These are phyloP conservation scores for Starmerella vaccinii DNA, from an alignment of 805 yeast genomes.

Conservation along the genomic window DNA sequence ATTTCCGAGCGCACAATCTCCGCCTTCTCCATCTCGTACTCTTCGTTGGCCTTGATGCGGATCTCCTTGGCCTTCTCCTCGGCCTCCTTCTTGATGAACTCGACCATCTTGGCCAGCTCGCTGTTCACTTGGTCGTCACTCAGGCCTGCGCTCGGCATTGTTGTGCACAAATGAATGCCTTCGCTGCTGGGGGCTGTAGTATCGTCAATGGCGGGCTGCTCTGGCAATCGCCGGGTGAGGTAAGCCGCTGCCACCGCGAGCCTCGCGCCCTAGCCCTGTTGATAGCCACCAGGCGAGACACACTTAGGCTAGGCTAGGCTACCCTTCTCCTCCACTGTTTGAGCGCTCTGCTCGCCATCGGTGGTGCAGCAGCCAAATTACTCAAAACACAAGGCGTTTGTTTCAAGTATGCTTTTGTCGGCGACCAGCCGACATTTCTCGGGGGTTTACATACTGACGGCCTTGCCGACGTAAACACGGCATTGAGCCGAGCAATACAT, in stretches of 20 bases:
- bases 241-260: slow-evolving; percentile 1
- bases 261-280: too few species aligned
- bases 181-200: neutral
- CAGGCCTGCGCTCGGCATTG: slow-evolving; percentile 23
- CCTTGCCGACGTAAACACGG: too few species aligned
- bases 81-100: slow-evolving; percentile 97
- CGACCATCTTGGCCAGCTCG: slow-evolving; percentile 95
- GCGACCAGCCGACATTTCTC: too few species aligned
- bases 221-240: neutral
- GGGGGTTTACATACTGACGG: too few species aligned
- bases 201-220: neutral
- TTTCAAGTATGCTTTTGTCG: too few species aligned
- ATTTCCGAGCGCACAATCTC: slow-evolving; percentile 87
- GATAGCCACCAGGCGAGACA: too few species aligned
- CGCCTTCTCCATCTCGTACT: slow-evolving; percentile 95
- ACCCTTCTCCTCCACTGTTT: too few species aligned
- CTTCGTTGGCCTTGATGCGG: slow-evolving; percentile 92
- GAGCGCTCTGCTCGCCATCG: too few species aligned
- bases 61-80: slow-evolving; percentile 97
- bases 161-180: neutral
- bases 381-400: too few species aligned
- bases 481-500: too few species aligned
- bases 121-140: slow-evolving; percentile 65
- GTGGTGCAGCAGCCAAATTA: too few species aligned
- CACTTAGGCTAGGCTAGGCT: too few species aligned